Evolutionary conservation across 495 filamentous ascomycete species (phyloP).

Genomic region (Pyrenopolyporus hunteri): DNA sequence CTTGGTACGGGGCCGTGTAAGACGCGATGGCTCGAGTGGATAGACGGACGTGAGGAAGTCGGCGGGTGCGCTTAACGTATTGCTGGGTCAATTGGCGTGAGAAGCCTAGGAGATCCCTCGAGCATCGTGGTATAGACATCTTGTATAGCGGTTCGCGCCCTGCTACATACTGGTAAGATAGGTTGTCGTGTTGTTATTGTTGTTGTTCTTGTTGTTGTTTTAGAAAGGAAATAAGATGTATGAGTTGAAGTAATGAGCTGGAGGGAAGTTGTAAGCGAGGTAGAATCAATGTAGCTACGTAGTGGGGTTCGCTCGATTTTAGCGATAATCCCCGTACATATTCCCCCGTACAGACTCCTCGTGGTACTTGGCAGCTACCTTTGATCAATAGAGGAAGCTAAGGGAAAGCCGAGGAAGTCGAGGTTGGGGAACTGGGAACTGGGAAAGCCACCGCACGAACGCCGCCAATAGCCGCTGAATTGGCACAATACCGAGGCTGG

Average conservation of each 20-base stretch:
- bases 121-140: constrained; percentile 48
- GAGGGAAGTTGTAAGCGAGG: constrained; percentile 4
- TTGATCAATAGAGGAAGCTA: neutral
- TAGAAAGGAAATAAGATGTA: constrained; percentile 9
- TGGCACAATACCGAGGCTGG: constrained; percentile 24
- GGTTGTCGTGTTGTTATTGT: neutral
- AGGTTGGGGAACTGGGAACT: constrained; percentile 21
- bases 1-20: constrained; percentile 72
- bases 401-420: constrained; percentile 11
- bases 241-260: neutral
- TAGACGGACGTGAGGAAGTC: constrained; percentile 21
- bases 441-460: constrained; percentile 11
- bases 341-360: too few relatives aligned
- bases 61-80: constrained; percentile 36
- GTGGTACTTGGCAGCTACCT: too few relatives aligned
- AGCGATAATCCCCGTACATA: too few relatives aligned
- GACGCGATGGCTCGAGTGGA: constrained; percentile 56
- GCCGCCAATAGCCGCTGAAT: constrained; percentile 34
- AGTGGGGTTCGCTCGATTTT: too few relatives aligned
- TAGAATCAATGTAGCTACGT: too few relatives aligned
- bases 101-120: constrained; percentile 45
- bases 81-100: constrained; percentile 52
- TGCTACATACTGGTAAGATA: constrained; percentile 24
- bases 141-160: neutral
- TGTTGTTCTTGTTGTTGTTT: too few relatives aligned